Conservation (phyloP, 106 monocot genomes). For the Ottelia alismoides region DNA sequence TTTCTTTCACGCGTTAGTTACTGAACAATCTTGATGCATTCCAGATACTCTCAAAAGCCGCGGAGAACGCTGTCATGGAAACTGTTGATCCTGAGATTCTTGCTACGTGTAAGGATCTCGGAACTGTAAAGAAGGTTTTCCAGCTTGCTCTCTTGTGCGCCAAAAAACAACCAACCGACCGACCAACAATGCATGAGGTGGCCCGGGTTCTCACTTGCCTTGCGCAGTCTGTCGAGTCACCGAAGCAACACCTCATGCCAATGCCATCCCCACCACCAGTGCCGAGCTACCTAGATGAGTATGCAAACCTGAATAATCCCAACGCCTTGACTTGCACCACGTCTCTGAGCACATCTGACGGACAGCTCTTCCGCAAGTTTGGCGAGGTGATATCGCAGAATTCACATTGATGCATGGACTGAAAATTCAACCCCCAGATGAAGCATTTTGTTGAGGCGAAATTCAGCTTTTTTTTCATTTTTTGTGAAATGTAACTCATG, state of each 20-base stretch:
- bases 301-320: no score
- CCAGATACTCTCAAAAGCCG: slow-evolving; percentile 69
- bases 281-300: slow-evolving; percentile 45
- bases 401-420: no score
- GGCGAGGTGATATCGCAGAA: slow-evolving; percentile 82
- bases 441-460: no score
- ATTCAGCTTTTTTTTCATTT: no score
- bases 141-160: slow-evolving; percentile 87
- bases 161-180: slow-evolving; percentile 75
- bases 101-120: slow-evolving; percentile 51
- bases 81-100: slow-evolving; percentile 60
- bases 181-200: slow-evolving; percentile 92
- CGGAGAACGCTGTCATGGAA: slow-evolving; percentile 80
- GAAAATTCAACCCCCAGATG: no score
- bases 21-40: neutral
- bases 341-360: slow-evolving; percentile 60
- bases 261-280: no score
- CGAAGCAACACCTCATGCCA: slow-evolving; percentile 14
- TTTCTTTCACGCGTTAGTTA: no score
- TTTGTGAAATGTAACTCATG: no score
- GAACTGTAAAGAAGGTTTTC: slow-evolving; percentile 63
- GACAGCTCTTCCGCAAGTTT: slow-evolving; percentile 67
- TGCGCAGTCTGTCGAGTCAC: slow-evolving; percentile 16
- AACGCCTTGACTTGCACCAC: no score
- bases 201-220: slow-evolving; percentile 47